Evolutionary conservation across 176 grass and related monocot genomes (phyloP), one percentile per base, ranked within the genome.

Genomic region (Eragrostis nindensis): DNA sequence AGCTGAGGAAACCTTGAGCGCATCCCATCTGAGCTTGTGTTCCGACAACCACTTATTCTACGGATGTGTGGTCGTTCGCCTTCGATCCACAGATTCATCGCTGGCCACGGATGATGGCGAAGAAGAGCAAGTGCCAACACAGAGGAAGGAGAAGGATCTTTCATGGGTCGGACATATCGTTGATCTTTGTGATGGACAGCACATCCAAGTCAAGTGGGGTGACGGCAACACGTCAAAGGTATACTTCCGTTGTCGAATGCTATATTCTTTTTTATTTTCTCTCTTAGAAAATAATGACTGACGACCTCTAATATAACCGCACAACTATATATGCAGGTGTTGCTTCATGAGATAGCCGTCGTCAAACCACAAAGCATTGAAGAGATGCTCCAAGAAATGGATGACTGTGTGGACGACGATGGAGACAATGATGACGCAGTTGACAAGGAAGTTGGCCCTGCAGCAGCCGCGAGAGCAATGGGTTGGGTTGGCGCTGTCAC

Each of bases 191-290:
- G 75, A 77, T 46, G 25, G 38, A n/a, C 39, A 39, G 11, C 45
- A 19, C 40, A 13, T 64, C 59, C 42, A 64, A 1, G 59, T 77
- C 25, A 77, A 29, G 41, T 77, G 75, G 75, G 75, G 25, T 1
- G 75, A 78, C 17, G 75, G 60, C 26, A 65, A 1, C 25, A 78
- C 60, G 6, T 78, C 75, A 9, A 49, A 14, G 75, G 73, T 75
- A 55, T 4, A 36, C 32, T 36, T 21, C 7, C 14, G 32, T 36
- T 4, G 32, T 27, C 41, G 27, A 0, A 10, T 70, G 11, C 6
- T 48, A 17, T 7, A 6, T 27, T 2, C 68, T 48, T 3, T 48
- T 10, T 10, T 70, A 1, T 26, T 49, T 7, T 30, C 2, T 49
- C 32, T 36, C 4, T 2, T 2, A 36, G 4, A 36, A 1, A 36